Base-by-base conservation (phyloP, 805 yeast genomes). In the Monosporozyma aerobia region DNA sequence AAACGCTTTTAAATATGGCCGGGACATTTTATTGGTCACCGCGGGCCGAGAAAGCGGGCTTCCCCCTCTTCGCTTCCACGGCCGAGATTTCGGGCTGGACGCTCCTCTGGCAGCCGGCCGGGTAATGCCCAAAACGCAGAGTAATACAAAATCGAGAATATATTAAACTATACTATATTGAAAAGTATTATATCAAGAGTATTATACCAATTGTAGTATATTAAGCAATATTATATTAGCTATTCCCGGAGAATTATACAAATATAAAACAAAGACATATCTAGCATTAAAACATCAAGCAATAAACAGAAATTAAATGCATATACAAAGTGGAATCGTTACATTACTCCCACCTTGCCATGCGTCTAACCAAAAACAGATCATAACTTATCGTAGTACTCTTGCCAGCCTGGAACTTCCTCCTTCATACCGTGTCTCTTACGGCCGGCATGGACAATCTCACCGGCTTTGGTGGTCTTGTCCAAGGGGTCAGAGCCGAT, bases 401-500 rank as follows among this genome's bases (percentile, higher is more conserved):
- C 97, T 81, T 89, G 96, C 87, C 90, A 94, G 75, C 95, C 96
- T 79, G 98, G 97, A 76, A 92, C 97, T 69, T 75, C 84, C 70
- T 88, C 92, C 87, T 92, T 92, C 82, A 88, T 74, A 82, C 98
- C 98, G 74, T 85, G 88, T 79, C 97, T 86, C 83, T 84, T 87
- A 82, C 99, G 88, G 77, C 83, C 77, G 62, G 76, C 84, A 51
- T 61, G 53, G 57, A 81, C 86, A 64, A 82, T 81, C 62, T 69
- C 72, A 75, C 86, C 86, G 65, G 85, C 80, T 77, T 81, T 81
- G 64, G 82, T 64, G 68, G 83, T 64, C 72, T 90, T 83, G 78
- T 92, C 98, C 64, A 85, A 77, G 73, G 95, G 95, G 77, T 90
- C 94, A 77, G 97, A 96, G 65, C 73, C 71, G 81, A 94, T 79